Percentiles rank a stretch among this genome's conserved stretches.
phyloP scores from a whole-genome alignment of 495 filamentous ascomycete genomes.

The Penicillium egyptiacum region DNA sequence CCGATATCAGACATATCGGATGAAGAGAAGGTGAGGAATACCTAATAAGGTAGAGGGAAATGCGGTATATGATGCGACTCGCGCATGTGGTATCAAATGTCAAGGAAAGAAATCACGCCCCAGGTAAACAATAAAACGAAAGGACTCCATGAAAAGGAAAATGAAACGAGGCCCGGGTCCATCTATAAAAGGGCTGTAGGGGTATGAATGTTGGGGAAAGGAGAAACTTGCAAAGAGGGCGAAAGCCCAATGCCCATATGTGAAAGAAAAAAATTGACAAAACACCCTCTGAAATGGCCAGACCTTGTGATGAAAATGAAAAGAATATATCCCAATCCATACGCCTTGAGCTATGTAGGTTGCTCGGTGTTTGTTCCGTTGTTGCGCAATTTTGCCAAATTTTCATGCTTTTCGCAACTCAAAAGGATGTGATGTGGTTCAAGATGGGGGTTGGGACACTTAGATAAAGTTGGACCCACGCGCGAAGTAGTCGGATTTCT shows the following conservation, averaged over 20 bases:
- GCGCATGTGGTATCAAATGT: conserved; percentile 40
- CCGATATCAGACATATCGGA: conserved; percentile 24
- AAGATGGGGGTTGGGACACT: conserved; percentile 17
- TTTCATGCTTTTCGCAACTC: conserved; percentile 27
- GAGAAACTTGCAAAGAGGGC: conserved; percentile 20
- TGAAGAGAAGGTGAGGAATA: conserved; percentile 17
- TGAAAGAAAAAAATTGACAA: conserved; percentile 20
- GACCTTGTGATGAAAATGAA: conserved; percentile 30
- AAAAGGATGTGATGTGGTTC: conserved; percentile 17
- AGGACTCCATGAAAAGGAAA: conserved; percentile 26
- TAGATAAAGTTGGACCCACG: conserved; percentile 55
- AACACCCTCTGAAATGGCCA: conserved; percentile 24
- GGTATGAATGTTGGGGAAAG: conserved; percentile 40
- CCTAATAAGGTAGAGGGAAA: conserved; percentile 18
- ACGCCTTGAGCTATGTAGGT: conserved; percentile 37
- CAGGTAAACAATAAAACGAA: conserved; percentile 24
- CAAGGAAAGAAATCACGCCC: conserved; percentile 25
- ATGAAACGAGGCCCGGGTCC: conserved; percentile 42
- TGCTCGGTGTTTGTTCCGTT: conserved; percentile 22
- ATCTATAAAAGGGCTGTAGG: conserved; percentile 46
- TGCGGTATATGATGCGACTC: conserved; percentile 36
- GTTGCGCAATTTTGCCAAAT: conserved; percentile 29
- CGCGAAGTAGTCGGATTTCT: conserved; percentile 72
- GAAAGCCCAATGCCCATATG: conserved; percentile 17
- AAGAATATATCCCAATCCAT: conserved; percentile 27